Conservation (phyloP, 345 rosid genomes). For the Eucalyptus curtisii region DNA sequence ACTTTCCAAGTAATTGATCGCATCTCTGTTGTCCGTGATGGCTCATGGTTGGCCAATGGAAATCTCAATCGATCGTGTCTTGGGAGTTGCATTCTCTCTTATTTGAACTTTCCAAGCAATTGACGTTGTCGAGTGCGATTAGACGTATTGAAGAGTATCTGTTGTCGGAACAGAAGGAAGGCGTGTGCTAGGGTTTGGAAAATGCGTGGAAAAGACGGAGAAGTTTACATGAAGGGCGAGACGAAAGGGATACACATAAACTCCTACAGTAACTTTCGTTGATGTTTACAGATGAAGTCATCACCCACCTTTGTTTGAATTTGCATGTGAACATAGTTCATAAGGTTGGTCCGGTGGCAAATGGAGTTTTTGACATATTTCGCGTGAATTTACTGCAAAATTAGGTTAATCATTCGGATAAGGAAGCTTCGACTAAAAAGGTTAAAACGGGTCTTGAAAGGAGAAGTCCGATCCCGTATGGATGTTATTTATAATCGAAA, state of each 20-base stretch:
- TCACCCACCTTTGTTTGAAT: background rate
- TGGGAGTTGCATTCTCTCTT: background rate
- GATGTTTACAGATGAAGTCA: background rate
- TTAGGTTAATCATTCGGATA: background rate
- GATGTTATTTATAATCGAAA: background rate
- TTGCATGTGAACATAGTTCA: background rate
- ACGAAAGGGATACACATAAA: background rate
- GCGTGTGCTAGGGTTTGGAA: background rate
- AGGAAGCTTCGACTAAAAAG: background rate
- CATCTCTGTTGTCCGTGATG: background rate
- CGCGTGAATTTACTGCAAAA: background rate
- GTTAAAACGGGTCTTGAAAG: background rate
- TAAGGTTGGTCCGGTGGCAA: background rate
- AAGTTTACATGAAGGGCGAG: background rate
- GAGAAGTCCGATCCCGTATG: background rate
- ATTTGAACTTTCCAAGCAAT: background rate
- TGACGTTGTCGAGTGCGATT: background rate
- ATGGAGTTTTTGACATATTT: background rate
- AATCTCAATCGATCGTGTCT: background rate
- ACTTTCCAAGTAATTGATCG: background rate
- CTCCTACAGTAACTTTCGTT: background rate
- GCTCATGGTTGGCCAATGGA: background rate
- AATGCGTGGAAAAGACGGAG: background rate
- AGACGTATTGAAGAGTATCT: background rate
- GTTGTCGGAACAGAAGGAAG: background rate